Base-by-base conservation (phyloP, 352 stramenopile species). In the Phytophthora capsici region DNA sequence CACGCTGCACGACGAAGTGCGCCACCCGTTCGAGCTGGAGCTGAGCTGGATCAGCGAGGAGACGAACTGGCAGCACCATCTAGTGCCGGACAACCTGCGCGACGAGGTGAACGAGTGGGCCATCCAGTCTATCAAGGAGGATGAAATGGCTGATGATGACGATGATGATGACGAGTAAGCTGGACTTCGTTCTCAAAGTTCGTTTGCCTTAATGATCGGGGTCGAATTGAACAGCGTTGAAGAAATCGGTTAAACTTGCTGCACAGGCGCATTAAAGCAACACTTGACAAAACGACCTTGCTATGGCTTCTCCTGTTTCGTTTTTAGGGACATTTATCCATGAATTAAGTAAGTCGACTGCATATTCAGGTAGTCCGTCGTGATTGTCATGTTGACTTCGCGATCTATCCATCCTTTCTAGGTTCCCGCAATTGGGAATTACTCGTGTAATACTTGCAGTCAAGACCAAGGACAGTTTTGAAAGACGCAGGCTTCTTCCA, bases 21-120 rank as follows among this genome's bases (percentile, higher is more conserved):
- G 98, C 82, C 97, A 99, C 78, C 96, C 97, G 32, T 99, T 99
- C 71, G 95, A 99, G 79, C 74, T 99, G 32, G 98, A 99, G 78
- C 86, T 99, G 81, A 98, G 90, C 74, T 99, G 97, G 97, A 89
- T 99, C 65, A 98, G 85, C 66, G 87, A 99, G 77, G 95, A 97
- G 60, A 98, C 80, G 60, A 93, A 95, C 41, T 99, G 91, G 90
- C 93, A 98, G 79, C 96, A 99, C 86, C 75, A 89, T 61, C 79
- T 96, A 59, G 95, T 99, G 57, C 96, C 97, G 16, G 75, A 96
- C 63, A 88, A 90, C 56, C 74, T 97, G 58, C 88, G 89, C 48
- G 87, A 94, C 47, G 86, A 91, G 60, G 85, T 89, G 55, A 92
- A 95, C 69, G 73, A 78, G 69, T 95, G 87, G 87, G 87, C 87